Conservation (phyloP, 805 yeast species). For the Nakazawaea pomicola region DNA sequence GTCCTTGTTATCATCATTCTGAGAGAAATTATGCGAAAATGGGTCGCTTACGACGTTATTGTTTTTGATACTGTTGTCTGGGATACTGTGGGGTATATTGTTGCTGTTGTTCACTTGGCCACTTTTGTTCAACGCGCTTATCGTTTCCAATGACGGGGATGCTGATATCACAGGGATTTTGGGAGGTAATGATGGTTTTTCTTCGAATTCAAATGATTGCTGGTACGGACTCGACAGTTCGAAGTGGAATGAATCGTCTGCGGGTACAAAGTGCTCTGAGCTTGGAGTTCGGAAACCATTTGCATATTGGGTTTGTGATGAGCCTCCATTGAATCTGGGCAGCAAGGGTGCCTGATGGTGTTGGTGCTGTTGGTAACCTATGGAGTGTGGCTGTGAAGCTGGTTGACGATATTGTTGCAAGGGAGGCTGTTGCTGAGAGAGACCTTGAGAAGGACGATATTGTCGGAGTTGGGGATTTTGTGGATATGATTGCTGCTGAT, state of each 20-base stretch:
- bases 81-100: too few species aligned
- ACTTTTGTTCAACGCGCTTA: neutral
- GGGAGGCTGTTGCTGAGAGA: neutral
- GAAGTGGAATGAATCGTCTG: too few species aligned
- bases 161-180: constrained; percentile 10
- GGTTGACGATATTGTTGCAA: constrained; percentile 1
- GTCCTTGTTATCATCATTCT: neutral
- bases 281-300: too few species aligned
- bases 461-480: neutral
- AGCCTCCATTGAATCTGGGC: too few species aligned
- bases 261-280: too few species aligned
- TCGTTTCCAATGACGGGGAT: constrained; percentile 5
- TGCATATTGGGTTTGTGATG: too few species aligned
- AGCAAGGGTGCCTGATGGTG: constrained; percentile 2
- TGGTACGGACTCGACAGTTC: neutral
- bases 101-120: neutral
- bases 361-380: constrained; percentile 2
- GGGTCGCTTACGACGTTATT: neutral
- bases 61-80: neutral
- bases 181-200: constrained; percentile 6
- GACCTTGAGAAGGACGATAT: neutral
- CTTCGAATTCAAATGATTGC: neutral
- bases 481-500: too few species aligned
- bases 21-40: neutral
- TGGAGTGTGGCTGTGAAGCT: too few species aligned